Base-by-base conservation (phyloP, 2,329 filamentous ascomycete species). In the Aureobasidium pullulans region DNA sequence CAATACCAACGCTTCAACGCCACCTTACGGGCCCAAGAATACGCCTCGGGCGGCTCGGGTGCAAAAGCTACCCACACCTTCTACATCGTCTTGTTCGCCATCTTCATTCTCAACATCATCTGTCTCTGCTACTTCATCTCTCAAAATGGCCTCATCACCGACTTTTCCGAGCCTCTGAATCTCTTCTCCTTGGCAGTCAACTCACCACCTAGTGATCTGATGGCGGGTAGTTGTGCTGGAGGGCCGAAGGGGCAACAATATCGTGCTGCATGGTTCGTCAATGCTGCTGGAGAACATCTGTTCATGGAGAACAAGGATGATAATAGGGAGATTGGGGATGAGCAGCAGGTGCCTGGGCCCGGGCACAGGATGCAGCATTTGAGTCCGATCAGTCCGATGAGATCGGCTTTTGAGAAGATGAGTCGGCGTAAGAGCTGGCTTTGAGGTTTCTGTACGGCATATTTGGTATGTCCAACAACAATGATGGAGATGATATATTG, bases 101-200 rank as follows among this genome's bases (percentile, higher is more conserved):
- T 88, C 1, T 88, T 90, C 66, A 63, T 82, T 28, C 82, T 88
- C 65, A 91, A 89, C 68, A 61, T 85, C 29, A 74, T 86, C 40
- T 88, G 86, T 60, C 73, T 90, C 0, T 66, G 75, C 2, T 90
- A 90, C 71, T 78, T 87, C 63, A 69, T 86, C 53, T 67, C 81
- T 48, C 76, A 82, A 57, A 80, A 63, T 68, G 82, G 83, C 0
- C 79, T 89, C 23, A 82, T 93, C 7, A 91, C 87, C 0, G 89
- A 93, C 73, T 91, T 88, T 67, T 88, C 85, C 0, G 88, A 93
- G 66, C 87, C 88, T 0, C 83, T 86, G 57, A 91, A 91, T 67
- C 74, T 91, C 2, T 91, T 92, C 66, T 77, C 84, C 0, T 72
- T 91, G 0, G 86, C 87, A 1, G 77, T 92, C 56, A 90, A 90